Conservation (phyloP, 116 monocot species). For the Zostera marina region DNA sequence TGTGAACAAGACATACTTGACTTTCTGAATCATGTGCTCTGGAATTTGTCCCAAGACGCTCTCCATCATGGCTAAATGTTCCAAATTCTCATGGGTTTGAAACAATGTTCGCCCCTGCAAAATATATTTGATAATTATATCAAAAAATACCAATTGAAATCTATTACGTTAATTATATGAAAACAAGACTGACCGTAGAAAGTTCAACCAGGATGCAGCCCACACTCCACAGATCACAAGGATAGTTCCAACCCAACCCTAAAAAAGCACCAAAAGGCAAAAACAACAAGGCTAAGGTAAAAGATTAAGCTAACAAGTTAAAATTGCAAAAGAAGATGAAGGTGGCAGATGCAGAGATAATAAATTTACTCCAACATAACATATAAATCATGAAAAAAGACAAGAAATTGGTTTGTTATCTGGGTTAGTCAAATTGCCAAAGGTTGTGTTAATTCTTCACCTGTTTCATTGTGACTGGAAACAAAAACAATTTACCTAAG, state of each 20-base stretch:
- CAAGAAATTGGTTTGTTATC: too few species aligned
- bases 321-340: too few species aligned
- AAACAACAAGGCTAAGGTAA: neutral
- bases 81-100: conserved; percentile 92
- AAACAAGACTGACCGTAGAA: conserved; percentile 36
- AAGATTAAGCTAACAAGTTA: too few species aligned
- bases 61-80: conserved; percentile 96
- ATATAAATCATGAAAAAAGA: too few species aligned
- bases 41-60: conserved; percentile 83
- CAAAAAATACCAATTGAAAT: conserved; percentile 1
- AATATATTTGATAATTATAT: too few species aligned
- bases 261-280: neutral
- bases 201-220: conserved; percentile 87
- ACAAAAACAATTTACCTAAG: conserved; percentile 56
- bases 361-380: too few species aligned
- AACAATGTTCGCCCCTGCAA: conserved; percentile 72
- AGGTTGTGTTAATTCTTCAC: too few species aligned
- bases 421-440: too few species aligned
- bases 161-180: neutral
- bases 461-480: too few species aligned
- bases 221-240: conserved; percentile 87
- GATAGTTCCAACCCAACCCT: conserved; percentile 89
- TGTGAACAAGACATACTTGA: conserved; percentile 27
- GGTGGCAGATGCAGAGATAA: too few species aligned
- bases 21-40: conserved; percentile 51